phyloP scores from a whole-genome alignment of 768 basidiomycete genomes.

The Naematelia encephala region DNA sequence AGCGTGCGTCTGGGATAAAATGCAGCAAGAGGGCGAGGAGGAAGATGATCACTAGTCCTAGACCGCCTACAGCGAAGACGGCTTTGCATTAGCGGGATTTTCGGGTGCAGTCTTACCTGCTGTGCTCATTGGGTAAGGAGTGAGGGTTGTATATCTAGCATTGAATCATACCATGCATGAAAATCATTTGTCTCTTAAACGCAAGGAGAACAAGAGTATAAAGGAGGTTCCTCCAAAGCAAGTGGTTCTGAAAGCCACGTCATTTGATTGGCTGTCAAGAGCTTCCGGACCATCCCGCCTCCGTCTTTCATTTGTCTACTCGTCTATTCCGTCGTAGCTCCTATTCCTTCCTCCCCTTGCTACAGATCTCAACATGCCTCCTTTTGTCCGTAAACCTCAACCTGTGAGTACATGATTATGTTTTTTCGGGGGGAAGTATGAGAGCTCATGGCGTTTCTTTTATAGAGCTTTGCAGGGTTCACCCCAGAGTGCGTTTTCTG shows the following conservation, averaged over 20 bases:
- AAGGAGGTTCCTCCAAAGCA: background rate
- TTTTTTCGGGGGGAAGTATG: background rate
- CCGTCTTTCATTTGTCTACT: background rate
- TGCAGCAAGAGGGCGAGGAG: conserved; percentile 11
- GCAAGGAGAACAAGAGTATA: background rate
- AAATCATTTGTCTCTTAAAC: background rate
- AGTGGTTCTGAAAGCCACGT: conserved; percentile 3
- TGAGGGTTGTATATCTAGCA: background rate
- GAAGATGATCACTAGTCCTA: conserved; percentile 12
- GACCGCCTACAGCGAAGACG: conserved; percentile 12
- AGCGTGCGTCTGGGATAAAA: background rate
- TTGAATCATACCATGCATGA: background rate
- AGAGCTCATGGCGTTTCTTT: background rate
- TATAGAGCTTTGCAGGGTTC: conserved; percentile 30
- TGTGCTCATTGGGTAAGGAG: background rate
- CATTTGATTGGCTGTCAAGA: conserved; percentile 10
- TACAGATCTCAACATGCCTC: conserved; percentile 23
- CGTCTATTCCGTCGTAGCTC: background rate
- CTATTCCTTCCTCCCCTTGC: background rate
- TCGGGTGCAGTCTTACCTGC: background rate
- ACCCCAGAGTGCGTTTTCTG: conserved; percentile 35
- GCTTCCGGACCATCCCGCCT: background rate
- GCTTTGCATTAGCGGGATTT: background rate
- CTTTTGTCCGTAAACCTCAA: conserved; percentile 22
- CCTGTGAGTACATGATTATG: conserved; percentile 16